phyloP scores from a whole-genome alignment of 441 rosid genomes.

The Croton setiger region DNA sequence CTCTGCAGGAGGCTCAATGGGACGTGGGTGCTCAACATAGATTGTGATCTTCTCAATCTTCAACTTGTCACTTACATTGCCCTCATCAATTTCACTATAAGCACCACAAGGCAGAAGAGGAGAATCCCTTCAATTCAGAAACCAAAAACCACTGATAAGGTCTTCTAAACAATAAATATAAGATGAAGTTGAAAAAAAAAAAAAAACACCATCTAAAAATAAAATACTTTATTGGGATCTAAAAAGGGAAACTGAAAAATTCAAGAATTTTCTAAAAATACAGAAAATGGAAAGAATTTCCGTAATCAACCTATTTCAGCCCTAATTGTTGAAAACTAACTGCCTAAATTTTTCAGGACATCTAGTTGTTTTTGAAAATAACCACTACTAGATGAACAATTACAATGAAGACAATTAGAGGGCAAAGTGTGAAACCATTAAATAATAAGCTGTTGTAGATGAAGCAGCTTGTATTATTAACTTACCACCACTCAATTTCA shows the following conservation, averaged over 20 bases:
- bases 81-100: slow-evolving; percentile 47
- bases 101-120: slow-evolving; percentile 45
- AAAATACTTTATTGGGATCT: no score
- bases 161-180: background rate
- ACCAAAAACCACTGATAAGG: slow-evolving; percentile 8
- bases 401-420: background rate
- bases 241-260: no score
- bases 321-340: no score
- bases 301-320: no score
- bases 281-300: no score
- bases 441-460: background rate
- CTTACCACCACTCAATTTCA: slow-evolving; percentile 97
- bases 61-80: slow-evolving; percentile 34
- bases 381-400: no score
- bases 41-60: slow-evolving; percentile 72
- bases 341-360: no score
- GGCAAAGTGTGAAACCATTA: background rate
- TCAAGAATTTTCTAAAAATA: no score
- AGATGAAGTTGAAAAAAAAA: no score
- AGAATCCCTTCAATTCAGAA: slow-evolving; percentile 51
- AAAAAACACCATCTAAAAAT: no score
- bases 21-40: slow-evolving; percentile 86
- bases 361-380: no score
- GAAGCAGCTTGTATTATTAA: background rate
- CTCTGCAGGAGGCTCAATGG: slow-evolving; percentile 93